Conservation (phyloP, 108 stramenopile genomes). For the Discostella pseudostelligera region DNA sequence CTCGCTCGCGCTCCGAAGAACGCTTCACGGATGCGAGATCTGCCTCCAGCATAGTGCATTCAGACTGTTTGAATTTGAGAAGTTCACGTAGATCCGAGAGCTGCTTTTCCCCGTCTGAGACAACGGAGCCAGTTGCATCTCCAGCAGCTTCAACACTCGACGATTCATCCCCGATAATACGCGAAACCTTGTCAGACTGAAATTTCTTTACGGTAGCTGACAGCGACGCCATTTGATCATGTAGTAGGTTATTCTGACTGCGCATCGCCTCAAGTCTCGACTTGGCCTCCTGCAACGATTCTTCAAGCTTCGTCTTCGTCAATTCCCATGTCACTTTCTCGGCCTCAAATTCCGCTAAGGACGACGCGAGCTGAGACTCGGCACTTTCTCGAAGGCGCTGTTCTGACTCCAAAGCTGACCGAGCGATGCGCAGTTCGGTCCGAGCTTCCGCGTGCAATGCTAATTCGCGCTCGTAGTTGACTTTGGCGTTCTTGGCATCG, state of each 20-base stretch:
- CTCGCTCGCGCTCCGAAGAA: slow-evolving; percentile 71
- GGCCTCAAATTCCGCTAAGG: slow-evolving; percentile 52
- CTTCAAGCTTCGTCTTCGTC: slow-evolving; percentile 57
- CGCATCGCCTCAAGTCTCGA: slow-evolving; percentile 57
- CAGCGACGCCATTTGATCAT: slow-evolving; percentile 72
- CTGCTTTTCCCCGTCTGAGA: slow-evolving; percentile 34
- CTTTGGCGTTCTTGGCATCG: slow-evolving; percentile 46
- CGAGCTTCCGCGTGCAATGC: slow-evolving; percentile 75
- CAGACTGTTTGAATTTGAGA: slow-evolving; percentile 76
- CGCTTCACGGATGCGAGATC: slow-evolving; percentile 76
- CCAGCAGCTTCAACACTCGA: background rate
- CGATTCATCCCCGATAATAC: slow-evolving; percentile 23
- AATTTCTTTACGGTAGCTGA: slow-evolving; percentile 61
- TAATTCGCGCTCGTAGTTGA: slow-evolving; percentile 85
- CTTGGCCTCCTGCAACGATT: slow-evolving; percentile 50
- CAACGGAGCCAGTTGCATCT: slow-evolving; percentile 10
- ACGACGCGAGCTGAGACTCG: slow-evolving; percentile 47
- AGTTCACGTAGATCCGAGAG: slow-evolving; percentile 76
- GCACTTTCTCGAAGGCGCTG: slow-evolving; percentile 48
- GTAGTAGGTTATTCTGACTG: slow-evolving; percentile 74
- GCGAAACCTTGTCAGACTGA: slow-evolving; percentile 40
- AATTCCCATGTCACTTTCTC: slow-evolving; percentile 46
- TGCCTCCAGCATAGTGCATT: slow-evolving; percentile 72
- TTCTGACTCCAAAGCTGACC: slow-evolving; percentile 59
- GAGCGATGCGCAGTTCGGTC: slow-evolving; percentile 62